These are phyloP conservation scores for Penstemon eatonii DNA, from an alignment of 257 asterid genomes.

Conservation along the genomic window DNA sequence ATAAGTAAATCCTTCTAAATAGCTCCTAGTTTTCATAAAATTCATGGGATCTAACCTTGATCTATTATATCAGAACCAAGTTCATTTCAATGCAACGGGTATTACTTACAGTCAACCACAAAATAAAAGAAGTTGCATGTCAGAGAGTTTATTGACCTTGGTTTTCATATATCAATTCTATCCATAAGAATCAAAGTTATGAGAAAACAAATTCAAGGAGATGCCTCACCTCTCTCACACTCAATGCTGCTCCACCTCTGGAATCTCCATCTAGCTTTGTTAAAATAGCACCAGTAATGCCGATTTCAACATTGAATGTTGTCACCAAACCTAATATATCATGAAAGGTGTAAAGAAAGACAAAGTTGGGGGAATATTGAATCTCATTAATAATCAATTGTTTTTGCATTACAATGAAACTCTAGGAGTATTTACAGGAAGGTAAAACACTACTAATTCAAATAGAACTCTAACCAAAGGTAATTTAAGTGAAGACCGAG, in stretches of 20 bases:
- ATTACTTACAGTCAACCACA: neutral
- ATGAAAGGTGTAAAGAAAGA: conserved; percentile 10
- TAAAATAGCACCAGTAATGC: conserved; percentile 97
- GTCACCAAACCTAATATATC: conserved; percentile 71
- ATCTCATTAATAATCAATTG: no score
- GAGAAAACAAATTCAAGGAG: conserved; percentile 1
- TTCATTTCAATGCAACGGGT: conserved; percentile 2
- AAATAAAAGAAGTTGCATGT: neutral
- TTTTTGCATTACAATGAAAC: no score
- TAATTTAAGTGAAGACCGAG: conserved; percentile 22
- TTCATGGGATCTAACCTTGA: conserved; percentile 12
- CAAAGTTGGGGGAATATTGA: no score
- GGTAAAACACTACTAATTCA: no score
- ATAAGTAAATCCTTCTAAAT: neutral
- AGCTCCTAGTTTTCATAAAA: neutral
- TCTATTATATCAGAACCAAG: conserved; percentile 16
- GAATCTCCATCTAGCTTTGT: conserved; percentile 98
- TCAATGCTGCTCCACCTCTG: conserved; percentile 99
- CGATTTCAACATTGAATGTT: conserved; percentile 94
- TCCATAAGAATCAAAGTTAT: conserved; percentile 9
- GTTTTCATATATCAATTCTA: conserved; percentile 7
- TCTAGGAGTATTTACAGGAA: no score
- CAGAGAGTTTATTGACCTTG: conserved; percentile 19
- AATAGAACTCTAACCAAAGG: no score
- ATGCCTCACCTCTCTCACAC: conserved; percentile 83